phyloP scores from a whole-genome alignment of 805 yeast species.

The Spathaspora arborariae region DNA sequence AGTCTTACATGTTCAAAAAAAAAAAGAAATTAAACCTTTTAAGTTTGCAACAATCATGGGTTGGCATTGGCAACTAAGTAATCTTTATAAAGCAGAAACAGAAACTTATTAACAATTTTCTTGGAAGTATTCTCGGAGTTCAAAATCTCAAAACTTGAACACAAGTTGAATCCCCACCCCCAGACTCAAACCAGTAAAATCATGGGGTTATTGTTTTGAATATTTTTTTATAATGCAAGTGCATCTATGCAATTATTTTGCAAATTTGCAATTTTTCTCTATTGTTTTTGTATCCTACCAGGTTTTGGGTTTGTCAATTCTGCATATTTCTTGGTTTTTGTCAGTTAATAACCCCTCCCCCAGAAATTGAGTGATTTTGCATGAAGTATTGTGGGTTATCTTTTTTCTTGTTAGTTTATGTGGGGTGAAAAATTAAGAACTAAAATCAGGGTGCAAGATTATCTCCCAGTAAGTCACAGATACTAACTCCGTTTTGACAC shows the following conservation, averaged over 20 bases:
- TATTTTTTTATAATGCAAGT: neutral
- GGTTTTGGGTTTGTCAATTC: neutral
- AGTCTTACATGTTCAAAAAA: too few species aligned
- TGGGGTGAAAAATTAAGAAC: neutral
- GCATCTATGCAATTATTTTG: neutral
- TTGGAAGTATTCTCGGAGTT: neutral
- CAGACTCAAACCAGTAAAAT: too few species aligned
- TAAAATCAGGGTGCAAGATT: neutral
- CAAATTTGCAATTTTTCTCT: neutral
- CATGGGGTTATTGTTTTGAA: neutral
- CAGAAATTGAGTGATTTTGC: neutral
- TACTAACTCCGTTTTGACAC: neutral
- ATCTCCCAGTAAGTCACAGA: too few species aligned
- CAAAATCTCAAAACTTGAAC: neutral
- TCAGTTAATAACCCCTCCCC: neutral
- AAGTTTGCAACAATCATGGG: too few species aligned
- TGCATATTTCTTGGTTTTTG: neutral
- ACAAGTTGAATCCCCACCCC: neutral
- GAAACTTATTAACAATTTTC: neutral
- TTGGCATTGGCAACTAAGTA: too few species aligned
- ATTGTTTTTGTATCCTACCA: neutral
- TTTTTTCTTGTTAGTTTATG: neutral
- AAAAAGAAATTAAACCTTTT: too few species aligned
- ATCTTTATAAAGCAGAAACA: too few species aligned
- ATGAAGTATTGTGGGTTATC: neutral